Base-by-base conservation (phyloP, 2,329 filamentous ascomycete species). In the Paradendryphiella salina region DNA sequence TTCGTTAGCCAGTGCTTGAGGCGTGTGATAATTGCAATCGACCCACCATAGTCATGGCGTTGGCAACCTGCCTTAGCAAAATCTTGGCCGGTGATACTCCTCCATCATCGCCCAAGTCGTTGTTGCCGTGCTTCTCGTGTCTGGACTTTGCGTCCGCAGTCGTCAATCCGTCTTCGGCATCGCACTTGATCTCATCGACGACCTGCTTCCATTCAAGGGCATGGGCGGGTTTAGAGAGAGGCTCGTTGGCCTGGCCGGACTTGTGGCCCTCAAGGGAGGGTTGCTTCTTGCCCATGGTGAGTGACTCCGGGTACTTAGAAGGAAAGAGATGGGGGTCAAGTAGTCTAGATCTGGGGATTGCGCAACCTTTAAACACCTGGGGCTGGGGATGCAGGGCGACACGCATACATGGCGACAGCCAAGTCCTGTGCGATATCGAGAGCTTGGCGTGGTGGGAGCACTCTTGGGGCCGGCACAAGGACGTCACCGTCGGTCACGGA, bases 1-100 rank as follows among this genome's bases (percentile, higher is more conserved):
- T 8, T 14, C 37, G 37, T 45, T 52, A 46, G 46, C 11, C n/a
- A 15, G 17, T 29, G 32, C 40, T 13, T n/a, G 28, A 8, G 11
- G 21, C 14, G 26, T 11, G 14, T 21, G 3, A 3, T 7, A 29
- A 14, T 5, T 37, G 14, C 14, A 17, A 13, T 14, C 10, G 8
- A 58, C 57, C 65, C 69, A 86, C 85, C 70, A 89, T 71, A 61
- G 88, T 88, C 88, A 91, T 90, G 50, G 88, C 87, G 77, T 91
- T 91, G 69, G 85, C 83, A 15, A 90, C 73, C 69, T 91, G 88
- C 64, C 87, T 85, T 50, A 87, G 76, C 41, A 92, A 75, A 42
- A 91, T 89, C 65, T 87, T 92, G 63, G 80, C 87, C 78, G 88
- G 86, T 80, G 68, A 82, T 41, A 92, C 85, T 34, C 83, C 83